These are phyloP conservation scores for Miscanthus lutarioriparius DNA, from an alignment of 176 grass and related monocot genomes.

Conservation along the genomic window DNA sequence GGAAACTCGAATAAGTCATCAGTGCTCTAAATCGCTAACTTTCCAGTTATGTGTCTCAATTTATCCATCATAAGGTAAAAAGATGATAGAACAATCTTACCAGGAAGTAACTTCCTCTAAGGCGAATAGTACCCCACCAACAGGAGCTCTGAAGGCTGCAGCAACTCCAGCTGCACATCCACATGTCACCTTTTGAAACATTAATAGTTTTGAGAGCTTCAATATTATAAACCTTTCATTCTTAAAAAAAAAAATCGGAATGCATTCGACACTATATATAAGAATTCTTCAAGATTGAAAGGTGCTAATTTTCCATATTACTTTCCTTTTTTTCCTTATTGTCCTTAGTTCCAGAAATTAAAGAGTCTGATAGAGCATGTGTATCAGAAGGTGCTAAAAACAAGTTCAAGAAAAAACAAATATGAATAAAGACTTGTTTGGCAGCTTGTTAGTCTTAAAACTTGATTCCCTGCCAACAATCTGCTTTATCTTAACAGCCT, in stretches of 20 bases:
- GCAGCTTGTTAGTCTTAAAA: not conserved
- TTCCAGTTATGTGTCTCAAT: not conserved
- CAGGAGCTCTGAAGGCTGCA: constrained; percentile 97
- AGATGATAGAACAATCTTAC: constrained; percentile 39
- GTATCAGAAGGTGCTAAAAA: not conserved
- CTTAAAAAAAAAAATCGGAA: not conserved
- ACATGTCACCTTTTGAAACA: constrained; percentile 98
- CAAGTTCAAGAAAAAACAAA: not conserved
- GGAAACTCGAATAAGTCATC: not conserved
- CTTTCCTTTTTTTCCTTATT: not conserved
- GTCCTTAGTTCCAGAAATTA: not conserved
- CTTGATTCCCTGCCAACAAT: not conserved
- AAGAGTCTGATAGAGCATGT: not conserved
- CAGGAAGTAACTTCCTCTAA: constrained; percentile 98
- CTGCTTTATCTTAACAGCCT: constrained; percentile 22
- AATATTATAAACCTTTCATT: constrained; percentile 31
- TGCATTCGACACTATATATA: not conserved
- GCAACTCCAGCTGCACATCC: constrained; percentile 99
- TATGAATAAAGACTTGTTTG: not conserved
- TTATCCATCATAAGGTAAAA: constrained; percentile 9
- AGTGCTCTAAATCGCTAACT: constrained; percentile 3
- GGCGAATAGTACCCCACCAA: constrained; percentile 97
- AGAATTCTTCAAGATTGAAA: not conserved
- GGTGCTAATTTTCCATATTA: not conserved
- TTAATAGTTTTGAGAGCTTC: constrained; percentile 51